Evolutionary conservation across 1,284 basidiomycete species (phyloP).

Genomic region (Exobasidium cylindrosporum): DNA sequence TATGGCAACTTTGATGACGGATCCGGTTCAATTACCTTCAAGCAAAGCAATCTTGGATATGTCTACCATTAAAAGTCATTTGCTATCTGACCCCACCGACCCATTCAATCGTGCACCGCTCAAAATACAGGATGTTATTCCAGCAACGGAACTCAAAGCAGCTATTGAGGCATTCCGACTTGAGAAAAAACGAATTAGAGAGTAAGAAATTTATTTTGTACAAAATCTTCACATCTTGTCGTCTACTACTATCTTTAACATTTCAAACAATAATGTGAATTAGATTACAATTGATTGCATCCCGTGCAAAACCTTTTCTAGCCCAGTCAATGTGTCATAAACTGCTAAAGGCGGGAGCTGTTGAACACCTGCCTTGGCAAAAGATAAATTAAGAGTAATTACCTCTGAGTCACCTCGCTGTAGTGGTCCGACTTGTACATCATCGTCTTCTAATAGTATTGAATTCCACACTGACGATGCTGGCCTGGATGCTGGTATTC

Average conservation of each 20-base stretch:
- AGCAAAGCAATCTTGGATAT: conserved; percentile 79
- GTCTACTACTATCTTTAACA: too few relatives aligned
- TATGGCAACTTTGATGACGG: conserved; percentile 91
- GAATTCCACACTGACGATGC: neutral
- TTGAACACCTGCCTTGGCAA: neutral
- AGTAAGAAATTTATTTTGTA: too few relatives aligned
- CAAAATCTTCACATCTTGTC: too few relatives aligned
- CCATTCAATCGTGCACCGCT: conserved; percentile 58
- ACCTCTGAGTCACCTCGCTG: neutral
- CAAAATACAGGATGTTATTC: conserved; percentile 56
- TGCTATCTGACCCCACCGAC: conserved; percentile 78
- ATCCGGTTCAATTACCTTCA: conserved; percentile 86
- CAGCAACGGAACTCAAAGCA: conserved; percentile 39
- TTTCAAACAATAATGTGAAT: too few relatives aligned
- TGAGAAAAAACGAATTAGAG: conserved; percentile 23
- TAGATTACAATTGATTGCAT: neutral
- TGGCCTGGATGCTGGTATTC: neutral
- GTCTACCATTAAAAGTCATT: conserved; percentile 89
- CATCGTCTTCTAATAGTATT: neutral
- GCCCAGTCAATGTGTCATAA: neutral
- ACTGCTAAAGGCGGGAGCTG: neutral
- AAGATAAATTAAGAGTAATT: neutral
- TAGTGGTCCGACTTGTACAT: neutral
- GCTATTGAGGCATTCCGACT: conserved; percentile 43
- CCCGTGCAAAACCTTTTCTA: neutral